phyloP scores from a whole-genome alignment of 495 filamentous ascomycete species.

The Penicillium pancosmium region DNA sequence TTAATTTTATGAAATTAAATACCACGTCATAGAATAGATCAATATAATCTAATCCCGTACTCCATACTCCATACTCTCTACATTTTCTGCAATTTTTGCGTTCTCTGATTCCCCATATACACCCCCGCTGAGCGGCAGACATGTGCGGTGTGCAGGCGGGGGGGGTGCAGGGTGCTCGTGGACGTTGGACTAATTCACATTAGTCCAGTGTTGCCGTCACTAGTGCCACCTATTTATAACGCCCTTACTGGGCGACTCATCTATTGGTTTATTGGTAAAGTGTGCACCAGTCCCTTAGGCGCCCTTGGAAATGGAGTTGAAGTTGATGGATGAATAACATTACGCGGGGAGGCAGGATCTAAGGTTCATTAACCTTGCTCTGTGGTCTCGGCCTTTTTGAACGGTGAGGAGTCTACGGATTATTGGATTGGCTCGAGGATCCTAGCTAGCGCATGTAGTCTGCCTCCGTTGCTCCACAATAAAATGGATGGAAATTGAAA shows the following conservation, averaged over 20 bases:
- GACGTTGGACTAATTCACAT: conserved; percentile 9
- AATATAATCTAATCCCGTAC: neutral
- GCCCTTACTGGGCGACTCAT: conserved; percentile 11
- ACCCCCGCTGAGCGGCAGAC: neutral
- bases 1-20: no score
- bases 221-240: conserved; percentile 16
- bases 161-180: conserved; percentile 4
- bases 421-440: neutral
- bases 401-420: neutral
- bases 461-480: neutral
- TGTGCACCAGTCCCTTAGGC: neutral
- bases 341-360: conserved; percentile 8
- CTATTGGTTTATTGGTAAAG: neutral
- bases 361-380: conserved; percentile 14
- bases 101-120: neutral
- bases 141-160: neutral
- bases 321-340: neutral
- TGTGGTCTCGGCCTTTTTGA: neutral
- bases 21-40: neutral
- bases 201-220: neutral
- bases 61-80: no score
- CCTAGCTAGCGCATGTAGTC: neutral
- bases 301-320: neutral
- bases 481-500: neutral
- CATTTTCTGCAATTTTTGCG: neutral